Percentiles rank a stretch among this genome's conserved stretches.
Conservation (phyloP, 2,329 filamentous ascomycete species). For the Scytalidium lignicola region DNA sequence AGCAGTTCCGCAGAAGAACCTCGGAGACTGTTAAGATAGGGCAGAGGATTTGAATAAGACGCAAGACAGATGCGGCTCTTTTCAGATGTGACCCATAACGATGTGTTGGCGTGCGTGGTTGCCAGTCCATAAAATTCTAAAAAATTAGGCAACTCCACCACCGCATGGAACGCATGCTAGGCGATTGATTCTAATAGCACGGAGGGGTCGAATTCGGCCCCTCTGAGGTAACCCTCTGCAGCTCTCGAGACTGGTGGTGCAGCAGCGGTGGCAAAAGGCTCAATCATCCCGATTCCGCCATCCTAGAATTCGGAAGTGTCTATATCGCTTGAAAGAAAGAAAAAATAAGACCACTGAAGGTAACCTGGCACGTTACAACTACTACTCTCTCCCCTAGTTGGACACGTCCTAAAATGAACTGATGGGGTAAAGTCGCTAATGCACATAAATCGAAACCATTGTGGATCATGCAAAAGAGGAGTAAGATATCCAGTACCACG, state of each 20-base stretch:
- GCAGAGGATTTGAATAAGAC: slow-evolving; percentile 29
- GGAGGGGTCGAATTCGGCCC: slow-evolving; percentile 24
- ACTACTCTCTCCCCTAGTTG: neutral
- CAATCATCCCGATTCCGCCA: slow-evolving; percentile 9
- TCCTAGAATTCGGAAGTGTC: neutral
- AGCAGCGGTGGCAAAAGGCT: slow-evolving; percentile 28
- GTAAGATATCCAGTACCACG: neutral
- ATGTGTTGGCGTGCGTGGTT: slow-evolving; percentile 83
- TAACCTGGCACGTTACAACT: neutral
- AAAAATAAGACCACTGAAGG: neutral
- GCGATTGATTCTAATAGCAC: slow-evolving; percentile 28
- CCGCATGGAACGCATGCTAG: slow-evolving; percentile 36
- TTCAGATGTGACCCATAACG: slow-evolving; percentile 63
- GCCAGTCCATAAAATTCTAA: slow-evolving; percentile 70
- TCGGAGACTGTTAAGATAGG: slow-evolving; percentile 31
- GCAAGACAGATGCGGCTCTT: slow-evolving; percentile 56
- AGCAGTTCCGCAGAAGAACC: slow-evolving; percentile 22
- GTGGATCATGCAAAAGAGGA: neutral
- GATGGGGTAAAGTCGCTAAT: slow-evolving; percentile 19
- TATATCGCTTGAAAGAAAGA: neutral
- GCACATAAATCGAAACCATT: slow-evolving; percentile 20
- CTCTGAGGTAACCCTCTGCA: slow-evolving; percentile 25
- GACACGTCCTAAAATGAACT: neutral
- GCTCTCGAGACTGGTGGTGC: slow-evolving; percentile 25
- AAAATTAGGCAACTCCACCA: slow-evolving; percentile 60